Conservation (phyloP, 2,329 filamentous ascomycete species). For the Ustulina deusta region DNA sequence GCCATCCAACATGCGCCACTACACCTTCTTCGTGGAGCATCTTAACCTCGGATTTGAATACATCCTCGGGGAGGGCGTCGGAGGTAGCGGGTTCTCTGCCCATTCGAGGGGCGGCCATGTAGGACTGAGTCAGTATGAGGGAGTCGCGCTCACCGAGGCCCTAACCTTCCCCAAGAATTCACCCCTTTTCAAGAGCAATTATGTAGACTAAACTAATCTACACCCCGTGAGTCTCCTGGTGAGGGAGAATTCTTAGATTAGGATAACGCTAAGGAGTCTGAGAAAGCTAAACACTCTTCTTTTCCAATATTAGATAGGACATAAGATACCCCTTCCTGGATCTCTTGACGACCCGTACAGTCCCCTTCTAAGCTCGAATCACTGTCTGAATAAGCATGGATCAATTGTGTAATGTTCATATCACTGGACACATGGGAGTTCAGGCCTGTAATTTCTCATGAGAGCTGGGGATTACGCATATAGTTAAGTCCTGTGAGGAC, state of each 20-base stretch:
- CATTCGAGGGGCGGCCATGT: slow-evolving; percentile 33
- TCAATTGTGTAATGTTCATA: neutral
- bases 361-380: neutral
- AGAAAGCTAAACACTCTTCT: neutral
- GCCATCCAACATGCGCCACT: slow-evolving; percentile 17
- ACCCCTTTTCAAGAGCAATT: slow-evolving; percentile 36
- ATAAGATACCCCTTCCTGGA: neutral
- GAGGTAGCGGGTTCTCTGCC: slow-evolving; percentile 35
- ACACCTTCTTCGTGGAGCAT: slow-evolving; percentile 31
- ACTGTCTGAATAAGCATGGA: neutral
- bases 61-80: slow-evolving; percentile 40
- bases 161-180: slow-evolving; percentile 41
- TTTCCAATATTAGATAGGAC: neutral
- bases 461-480: neutral
- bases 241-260: neutral
- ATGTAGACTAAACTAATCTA: slow-evolving; percentile 31
- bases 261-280: neutral
- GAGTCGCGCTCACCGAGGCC: slow-evolving; percentile 35
- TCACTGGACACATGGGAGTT: neutral
- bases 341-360: neutral
- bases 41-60: slow-evolving; percentile 37
- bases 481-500: neutral
- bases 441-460: neutral
- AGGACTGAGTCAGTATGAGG: slow-evolving; percentile 33
- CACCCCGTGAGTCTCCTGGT: neutral